Conservation (phyloP, 2,329 filamentous ascomycete genomes). For the Dactylellina drechsleri region DNA sequence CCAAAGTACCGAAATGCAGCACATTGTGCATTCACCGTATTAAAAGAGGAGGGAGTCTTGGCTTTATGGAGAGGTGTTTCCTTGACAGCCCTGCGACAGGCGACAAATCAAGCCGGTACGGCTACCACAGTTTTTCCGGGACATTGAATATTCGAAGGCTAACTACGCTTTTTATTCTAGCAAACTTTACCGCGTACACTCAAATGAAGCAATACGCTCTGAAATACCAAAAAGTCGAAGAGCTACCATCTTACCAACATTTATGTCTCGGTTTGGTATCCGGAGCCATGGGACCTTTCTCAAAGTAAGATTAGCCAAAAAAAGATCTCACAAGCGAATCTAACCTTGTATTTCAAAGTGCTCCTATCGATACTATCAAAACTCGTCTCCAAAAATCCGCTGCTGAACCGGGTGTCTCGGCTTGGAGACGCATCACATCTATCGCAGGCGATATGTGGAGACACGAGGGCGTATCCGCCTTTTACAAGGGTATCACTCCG, state of each 20-base stretch:
- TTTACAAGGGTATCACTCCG: slow-evolving; percentile 99
- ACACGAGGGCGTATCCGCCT: slow-evolving; percentile 92
- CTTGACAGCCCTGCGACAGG: slow-evolving; percentile 91
- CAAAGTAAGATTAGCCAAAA: slow-evolving; percentile 64
- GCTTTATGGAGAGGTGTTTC: slow-evolving; percentile 93
- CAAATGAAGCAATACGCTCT: slow-evolving; percentile 87
- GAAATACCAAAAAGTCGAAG: slow-evolving; percentile 71
- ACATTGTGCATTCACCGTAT: slow-evolving; percentile 82
- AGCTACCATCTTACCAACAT: slow-evolving; percentile 88
- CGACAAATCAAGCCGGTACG: slow-evolving; percentile 85
- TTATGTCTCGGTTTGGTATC: slow-evolving; percentile 88
- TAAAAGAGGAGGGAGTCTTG: slow-evolving; percentile 87
- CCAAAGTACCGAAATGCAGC: slow-evolving; percentile 71
- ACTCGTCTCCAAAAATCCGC: slow-evolving; percentile 91
- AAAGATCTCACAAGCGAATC: neutral
- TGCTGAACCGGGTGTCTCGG: slow-evolving; percentile 81
- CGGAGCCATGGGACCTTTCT: slow-evolving; percentile 93
- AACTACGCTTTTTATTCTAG: slow-evolving; percentile 60
- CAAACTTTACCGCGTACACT: slow-evolving; percentile 96
- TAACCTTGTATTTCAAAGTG: slow-evolving; percentile 64
- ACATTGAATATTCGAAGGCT: neutral
- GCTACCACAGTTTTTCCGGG: neutral
- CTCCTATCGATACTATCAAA: slow-evolving; percentile 99
- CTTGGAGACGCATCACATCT: slow-evolving; percentile 77
- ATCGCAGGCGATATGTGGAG: slow-evolving; percentile 89